Conservation (phyloP, 192 early-diverging fungal genomes). For the Linderina pennispora region DNA sequence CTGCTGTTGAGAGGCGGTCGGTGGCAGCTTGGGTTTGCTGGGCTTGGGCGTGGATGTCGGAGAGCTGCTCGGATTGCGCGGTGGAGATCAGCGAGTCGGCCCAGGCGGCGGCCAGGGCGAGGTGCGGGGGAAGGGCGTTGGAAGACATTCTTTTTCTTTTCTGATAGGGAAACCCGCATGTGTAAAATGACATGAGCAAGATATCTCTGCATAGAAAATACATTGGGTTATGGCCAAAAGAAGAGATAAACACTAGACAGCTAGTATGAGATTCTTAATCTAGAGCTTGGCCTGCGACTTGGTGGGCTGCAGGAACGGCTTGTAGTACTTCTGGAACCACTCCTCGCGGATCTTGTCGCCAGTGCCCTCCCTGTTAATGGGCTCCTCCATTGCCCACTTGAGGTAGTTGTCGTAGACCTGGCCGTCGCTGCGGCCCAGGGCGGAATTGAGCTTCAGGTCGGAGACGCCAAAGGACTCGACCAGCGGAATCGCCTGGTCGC, state of each 20-base stretch:
- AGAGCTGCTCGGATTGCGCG: neutral
- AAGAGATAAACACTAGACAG: neutral
- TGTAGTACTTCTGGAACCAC: conserved; percentile 43
- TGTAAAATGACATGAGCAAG: too few species aligned
- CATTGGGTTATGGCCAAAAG: neutral
- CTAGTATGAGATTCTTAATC: neutral
- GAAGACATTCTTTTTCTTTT: neutral
- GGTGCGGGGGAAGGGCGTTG: too few species aligned
- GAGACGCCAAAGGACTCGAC: conserved; percentile 75
- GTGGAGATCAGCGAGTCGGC: neutral
- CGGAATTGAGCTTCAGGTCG: conserved; percentile 71
- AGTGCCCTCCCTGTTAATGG: conserved; percentile 53
- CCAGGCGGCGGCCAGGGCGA: neutral
- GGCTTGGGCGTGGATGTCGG: too few species aligned
- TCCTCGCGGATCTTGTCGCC: conserved; percentile 22
- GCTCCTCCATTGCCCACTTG: conserved; percentile 67
- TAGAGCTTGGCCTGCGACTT: conserved; percentile 17
- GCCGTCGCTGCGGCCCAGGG: conserved; percentile 71
- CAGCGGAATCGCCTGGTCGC: conserved; percentile 70
- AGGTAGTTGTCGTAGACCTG: conserved; percentile 74
- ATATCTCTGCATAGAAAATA: neutral
- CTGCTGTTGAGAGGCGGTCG: neutral
- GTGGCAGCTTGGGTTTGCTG: too few species aligned
- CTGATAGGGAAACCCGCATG: too few species aligned
- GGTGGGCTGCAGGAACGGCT: conserved; percentile 23